Evolutionary conservation across 148 eudicot species (phyloP).

Genomic region (Camellia sinensis): DNA sequence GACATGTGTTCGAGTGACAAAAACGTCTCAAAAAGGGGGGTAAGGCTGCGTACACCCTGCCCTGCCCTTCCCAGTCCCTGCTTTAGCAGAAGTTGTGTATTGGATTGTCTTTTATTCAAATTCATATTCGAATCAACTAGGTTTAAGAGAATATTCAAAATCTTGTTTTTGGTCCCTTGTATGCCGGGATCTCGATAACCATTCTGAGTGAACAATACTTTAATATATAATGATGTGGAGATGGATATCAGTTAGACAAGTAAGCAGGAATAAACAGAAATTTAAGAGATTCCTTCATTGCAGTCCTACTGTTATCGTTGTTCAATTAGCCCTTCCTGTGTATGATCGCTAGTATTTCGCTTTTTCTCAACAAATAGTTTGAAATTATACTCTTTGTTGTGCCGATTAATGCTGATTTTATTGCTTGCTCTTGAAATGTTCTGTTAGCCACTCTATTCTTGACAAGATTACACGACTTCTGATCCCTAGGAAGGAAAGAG

Average conservation of each 20-base stretch:
- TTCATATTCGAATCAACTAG: neutral
- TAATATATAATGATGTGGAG: neutral
- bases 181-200: neutral
- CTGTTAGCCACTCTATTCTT: neutral
- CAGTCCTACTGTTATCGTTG: neutral
- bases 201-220: neutral
- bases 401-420: neutral
- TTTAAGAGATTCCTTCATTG: neutral
- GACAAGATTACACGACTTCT: neutral
- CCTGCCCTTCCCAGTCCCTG: too few relatives aligned
- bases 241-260: neutral
- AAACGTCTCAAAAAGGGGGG: too few relatives aligned
- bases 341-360: neutral
- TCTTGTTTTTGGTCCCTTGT: neutral
- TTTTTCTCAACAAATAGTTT: neutral
- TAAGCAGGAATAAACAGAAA: neutral
- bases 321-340: neutral
- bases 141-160: neutral
- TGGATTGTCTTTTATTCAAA: too few relatives aligned
- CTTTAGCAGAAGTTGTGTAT: too few relatives aligned
- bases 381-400: neutral
- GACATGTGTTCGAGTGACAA: too few relatives aligned
- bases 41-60: too few relatives aligned
- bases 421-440: neutral
- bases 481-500: neutral